Base-by-base conservation (phyloP, 441 rosid genomes). In the Melastoma candidum region DNA sequence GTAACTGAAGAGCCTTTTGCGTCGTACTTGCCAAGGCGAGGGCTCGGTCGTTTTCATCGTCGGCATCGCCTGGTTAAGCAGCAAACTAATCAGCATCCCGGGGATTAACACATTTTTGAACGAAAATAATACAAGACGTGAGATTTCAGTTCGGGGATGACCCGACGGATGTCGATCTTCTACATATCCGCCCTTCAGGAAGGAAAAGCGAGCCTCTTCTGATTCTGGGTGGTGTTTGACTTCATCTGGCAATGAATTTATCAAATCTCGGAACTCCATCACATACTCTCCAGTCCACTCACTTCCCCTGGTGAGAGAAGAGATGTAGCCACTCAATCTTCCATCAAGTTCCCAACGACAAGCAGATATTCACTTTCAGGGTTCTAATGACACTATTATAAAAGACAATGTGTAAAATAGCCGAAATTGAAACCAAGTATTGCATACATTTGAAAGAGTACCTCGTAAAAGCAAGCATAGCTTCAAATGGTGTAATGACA, bases 401-500 rank as follows among this genome's bases (percentile, higher is more conserved):
- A 48, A 26, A 50, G 11, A 60, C 3, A 2, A 25, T 39, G 44
- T n/a, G 36, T 3, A 29, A 29, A 22, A 17, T 4, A 32, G 26
- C 43, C 11, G 36, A 32, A 8, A 10, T 7, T 36, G 12, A 46
- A 55, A 47, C 22, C 22, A 17, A 17, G 22, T 17, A 17, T 17
- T 17, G 22, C 22, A 17, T 2, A 12, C 29, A 8, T 44, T 12
- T 46, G 8, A 22, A 54, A 24, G 4, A 52, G 51, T 78, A 85
- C 95, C 93, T 81, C 80, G 65, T 80, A 72, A 90, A 90, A 74
- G 96, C 95, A 57, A 87, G 71, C 70, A 78, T 76, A 58, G 95
- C 89, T 77, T 90, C 96, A 46, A 77, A 90, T 51, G 96, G 94
- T 62, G 96, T 87, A 58, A 87, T 87, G 71, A 90, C 88, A 48